These are phyloP conservation scores for Pseudonitzschia delicatissima DNA, from an alignment of 108 stramenopile species.

Conservation along the genomic window DNA sequence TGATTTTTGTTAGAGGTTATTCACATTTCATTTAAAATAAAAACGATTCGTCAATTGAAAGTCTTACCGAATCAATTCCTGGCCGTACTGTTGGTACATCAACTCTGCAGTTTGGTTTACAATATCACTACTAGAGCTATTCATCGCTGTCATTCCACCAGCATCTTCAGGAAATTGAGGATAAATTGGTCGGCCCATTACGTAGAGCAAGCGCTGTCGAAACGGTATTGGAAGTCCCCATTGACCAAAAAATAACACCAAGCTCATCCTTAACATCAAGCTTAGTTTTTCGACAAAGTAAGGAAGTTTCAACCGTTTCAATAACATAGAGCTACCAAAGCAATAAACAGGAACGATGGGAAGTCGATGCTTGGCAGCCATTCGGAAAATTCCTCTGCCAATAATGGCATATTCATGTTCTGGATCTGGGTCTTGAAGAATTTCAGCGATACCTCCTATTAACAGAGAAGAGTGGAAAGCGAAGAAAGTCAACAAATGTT, in stretches of 20 bases:
- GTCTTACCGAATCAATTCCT: slow-evolving; percentile 48
- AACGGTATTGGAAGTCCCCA: slow-evolving; percentile 80
- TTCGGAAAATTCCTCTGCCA: slow-evolving; percentile 81
- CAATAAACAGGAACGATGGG: slow-evolving; percentile 86
- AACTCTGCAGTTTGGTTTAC: slow-evolving; percentile 57
- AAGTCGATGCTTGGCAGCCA: slow-evolving; percentile 77
- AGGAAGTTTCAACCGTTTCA: slow-evolving; percentile 82
- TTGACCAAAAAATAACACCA: slow-evolving; percentile 69
- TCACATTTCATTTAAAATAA: background rate
- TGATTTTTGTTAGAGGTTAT: background rate
- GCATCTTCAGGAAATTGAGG: slow-evolving; percentile 31
- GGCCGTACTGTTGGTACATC: slow-evolving; percentile 81
- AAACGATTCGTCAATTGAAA: background rate
- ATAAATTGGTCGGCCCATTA: slow-evolving; percentile 71
- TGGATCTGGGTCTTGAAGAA: slow-evolving; percentile 77
- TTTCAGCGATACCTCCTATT: slow-evolving; percentile 90
- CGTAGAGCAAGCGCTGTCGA: slow-evolving; percentile 69
- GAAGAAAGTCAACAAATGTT: background rate
- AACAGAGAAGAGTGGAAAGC: background rate
- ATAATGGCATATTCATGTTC: slow-evolving; percentile 85
- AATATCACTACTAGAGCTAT: slow-evolving; percentile 5
- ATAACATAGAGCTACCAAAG: slow-evolving; percentile 86
- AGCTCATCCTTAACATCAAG: slow-evolving; percentile 59
- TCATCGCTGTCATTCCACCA: background rate
- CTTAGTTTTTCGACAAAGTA: slow-evolving; percentile 69